Conservation (phyloP, 768 basidiomycete genomes). For the Lactarius evosmus region DNA sequence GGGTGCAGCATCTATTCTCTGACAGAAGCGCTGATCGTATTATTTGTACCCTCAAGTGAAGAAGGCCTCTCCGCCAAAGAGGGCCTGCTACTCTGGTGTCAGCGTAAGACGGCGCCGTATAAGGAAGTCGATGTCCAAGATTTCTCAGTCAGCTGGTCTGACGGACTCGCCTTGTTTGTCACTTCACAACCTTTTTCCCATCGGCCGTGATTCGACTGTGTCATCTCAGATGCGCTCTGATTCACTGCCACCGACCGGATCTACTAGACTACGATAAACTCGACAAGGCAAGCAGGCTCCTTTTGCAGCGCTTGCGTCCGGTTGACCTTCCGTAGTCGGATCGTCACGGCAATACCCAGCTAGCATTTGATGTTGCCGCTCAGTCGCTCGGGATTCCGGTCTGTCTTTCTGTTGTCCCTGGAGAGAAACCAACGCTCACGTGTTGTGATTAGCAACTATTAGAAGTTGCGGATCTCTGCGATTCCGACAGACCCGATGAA, state of each 20-base stretch:
- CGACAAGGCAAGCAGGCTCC: slow-evolving; percentile 58
- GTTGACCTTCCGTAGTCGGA: slow-evolving; percentile 50
- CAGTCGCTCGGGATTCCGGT: slow-evolving; percentile 90
- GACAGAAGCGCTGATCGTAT: slow-evolving; percentile 1
- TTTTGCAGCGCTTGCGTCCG: neutral
- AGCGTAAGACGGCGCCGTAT: slow-evolving; percentile 91
- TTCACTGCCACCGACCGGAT: slow-evolving; percentile 97
- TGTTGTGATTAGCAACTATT: slow-evolving; percentile 68
- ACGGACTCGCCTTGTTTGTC: slow-evolving; percentile 90
- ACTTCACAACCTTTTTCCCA: slow-evolving; percentile 10
- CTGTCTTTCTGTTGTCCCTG: neutral
- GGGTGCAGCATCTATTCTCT: neutral
- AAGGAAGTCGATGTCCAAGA: slow-evolving; percentile 91
- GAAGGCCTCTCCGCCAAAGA: slow-evolving; percentile 99
- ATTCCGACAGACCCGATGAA: slow-evolving; percentile 86
- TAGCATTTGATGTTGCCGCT: slow-evolving; percentile 87
- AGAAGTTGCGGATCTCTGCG: slow-evolving; percentile 94
- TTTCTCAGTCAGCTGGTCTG: slow-evolving; percentile 89
- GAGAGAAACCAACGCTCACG: slow-evolving; percentile 16
- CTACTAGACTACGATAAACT: slow-evolving; percentile 84
- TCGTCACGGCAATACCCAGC: slow-evolving; percentile 74
- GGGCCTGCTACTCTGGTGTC: slow-evolving; percentile 96
- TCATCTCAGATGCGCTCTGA: slow-evolving; percentile 82
- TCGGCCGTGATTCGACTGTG: slow-evolving; percentile 17
- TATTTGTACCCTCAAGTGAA: slow-evolving; percentile 53